These are phyloP conservation scores for Melanogaster broomeanus DNA, from an alignment of 768 basidiomycete genomes.

Conservation along the genomic window DNA sequence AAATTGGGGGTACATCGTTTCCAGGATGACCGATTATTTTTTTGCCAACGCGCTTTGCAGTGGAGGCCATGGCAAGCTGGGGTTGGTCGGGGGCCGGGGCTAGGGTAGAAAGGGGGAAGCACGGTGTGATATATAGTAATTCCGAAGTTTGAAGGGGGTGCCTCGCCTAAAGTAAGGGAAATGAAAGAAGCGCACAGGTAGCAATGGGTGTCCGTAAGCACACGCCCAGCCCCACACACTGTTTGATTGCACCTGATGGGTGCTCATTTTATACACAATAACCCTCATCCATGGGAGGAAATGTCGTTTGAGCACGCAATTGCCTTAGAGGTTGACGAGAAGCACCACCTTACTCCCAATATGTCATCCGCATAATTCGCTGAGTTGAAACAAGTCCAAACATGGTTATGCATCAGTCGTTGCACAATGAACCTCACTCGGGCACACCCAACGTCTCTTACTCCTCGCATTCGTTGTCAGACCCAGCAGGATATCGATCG, in stretches of 20 bases:
- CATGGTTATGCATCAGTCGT: too few species aligned
- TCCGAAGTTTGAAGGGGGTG: neutral
- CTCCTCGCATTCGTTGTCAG: too few species aligned
- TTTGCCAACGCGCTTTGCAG: constrained; percentile 54
- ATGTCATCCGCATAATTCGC: neutral
- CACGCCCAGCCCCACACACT: neutral
- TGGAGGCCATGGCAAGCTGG: constrained; percentile 37
- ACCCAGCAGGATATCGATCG: too few species aligned
- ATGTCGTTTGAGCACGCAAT: constrained; percentile 17
- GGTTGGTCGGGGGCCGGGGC: too few species aligned
- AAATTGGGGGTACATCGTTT: constrained; percentile 56
- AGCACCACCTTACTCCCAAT: neutral
- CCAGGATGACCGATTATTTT: constrained; percentile 62
- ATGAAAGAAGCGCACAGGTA: too few species aligned
- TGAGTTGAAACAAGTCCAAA: neutral
- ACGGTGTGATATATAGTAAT: too few species aligned
- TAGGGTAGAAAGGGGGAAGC: too few species aligned
- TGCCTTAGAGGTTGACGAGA: constrained; percentile 7
- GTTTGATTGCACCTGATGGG: too few species aligned
- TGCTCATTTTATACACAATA: too few species aligned
- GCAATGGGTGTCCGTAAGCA: too few species aligned
- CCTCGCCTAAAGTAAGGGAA: neutral
- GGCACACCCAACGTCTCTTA: too few species aligned
- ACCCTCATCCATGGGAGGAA: neutral
- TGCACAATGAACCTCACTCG: too few species aligned